Evolutionary conservation across 257 asterid species (phyloP).

Genomic region (Capsicum baccatum): DNA sequence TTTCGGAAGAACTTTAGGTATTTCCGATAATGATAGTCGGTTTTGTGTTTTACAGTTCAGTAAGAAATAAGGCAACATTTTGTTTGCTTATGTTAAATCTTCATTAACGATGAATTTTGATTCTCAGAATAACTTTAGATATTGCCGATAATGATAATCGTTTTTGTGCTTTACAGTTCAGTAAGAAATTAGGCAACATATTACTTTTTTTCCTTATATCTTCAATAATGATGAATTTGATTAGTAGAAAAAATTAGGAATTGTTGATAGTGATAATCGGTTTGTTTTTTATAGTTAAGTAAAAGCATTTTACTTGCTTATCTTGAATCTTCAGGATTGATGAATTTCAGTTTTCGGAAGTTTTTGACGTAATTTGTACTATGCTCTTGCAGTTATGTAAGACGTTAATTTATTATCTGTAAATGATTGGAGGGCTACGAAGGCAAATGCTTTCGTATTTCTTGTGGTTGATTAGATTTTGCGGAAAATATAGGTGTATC

Average conservation of each 20-base stretch:
- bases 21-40: not conserved
- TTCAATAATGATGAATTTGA: not conserved
- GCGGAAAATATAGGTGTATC: not conserved
- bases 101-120: not conserved
- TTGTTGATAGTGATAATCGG: not conserved
- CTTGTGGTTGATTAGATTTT: not conserved
- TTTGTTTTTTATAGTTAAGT: not conserved
- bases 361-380: not conserved
- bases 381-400: too few species aligned
- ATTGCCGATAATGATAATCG: not conserved
- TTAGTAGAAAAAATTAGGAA: not conserved
- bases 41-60: not conserved
- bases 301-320: not conserved
- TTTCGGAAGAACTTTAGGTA: not conserved
- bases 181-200: not conserved
- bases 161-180: too few species aligned
- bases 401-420: not conserved
- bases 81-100: not conserved
- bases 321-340: not conserved
- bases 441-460: not conserved
- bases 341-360: not conserved
- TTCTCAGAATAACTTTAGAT: not conserved
- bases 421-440: not conserved
- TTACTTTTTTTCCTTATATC: not conserved
- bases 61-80: not conserved